Conservation (phyloP, 2,329 filamentous ascomycete genomes). For the Gliomastix tumulicola region DNA sequence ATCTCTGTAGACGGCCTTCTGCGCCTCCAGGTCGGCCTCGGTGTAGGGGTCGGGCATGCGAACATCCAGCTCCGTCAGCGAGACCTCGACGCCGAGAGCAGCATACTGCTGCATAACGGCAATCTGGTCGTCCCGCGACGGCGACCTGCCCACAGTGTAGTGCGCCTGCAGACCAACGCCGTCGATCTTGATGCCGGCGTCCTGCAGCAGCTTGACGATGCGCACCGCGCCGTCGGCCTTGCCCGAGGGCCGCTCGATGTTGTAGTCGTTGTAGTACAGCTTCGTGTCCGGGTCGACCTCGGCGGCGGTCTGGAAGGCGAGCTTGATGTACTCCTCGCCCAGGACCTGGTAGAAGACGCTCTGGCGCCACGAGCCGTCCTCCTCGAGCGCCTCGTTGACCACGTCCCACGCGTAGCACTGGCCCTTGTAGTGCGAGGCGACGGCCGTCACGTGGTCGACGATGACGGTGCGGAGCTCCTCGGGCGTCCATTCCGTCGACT, state of each 20-base stretch:
- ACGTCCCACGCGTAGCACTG: slow-evolving; percentile 61
- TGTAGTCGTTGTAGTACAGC: slow-evolving; percentile 56
- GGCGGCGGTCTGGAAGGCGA: slow-evolving; percentile 42
- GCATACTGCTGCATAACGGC: slow-evolving; percentile 35
- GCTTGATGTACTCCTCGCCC: slow-evolving; percentile 42
- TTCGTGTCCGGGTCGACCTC: slow-evolving; percentile 40
- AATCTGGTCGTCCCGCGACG: slow-evolving; percentile 27
- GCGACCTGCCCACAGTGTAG: slow-evolving; percentile 34
- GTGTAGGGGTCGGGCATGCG: slow-evolving; percentile 22
- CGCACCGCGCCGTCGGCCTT: slow-evolving; percentile 25
- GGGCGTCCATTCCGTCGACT: slow-evolving; percentile 42
- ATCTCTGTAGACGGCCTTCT: slow-evolving; percentile 18
- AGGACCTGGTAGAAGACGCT: slow-evolving; percentile 42
- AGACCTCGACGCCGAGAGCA: slow-evolving; percentile 39
- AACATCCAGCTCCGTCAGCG: slow-evolving; percentile 49
- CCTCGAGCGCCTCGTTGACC: slow-evolving; percentile 56
- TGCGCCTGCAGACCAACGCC: slow-evolving; percentile 46
- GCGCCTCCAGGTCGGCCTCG: slow-evolving; percentile 16
- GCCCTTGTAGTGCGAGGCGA: slow-evolving; percentile 50
- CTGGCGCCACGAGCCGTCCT: slow-evolving; percentile 41
- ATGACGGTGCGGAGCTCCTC: slow-evolving; percentile 45
- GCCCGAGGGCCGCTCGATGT: slow-evolving; percentile 34
- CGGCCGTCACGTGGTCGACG: slow-evolving; percentile 50
- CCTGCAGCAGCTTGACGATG: slow-evolving; percentile 24
- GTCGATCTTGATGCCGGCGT: slow-evolving; percentile 38